These are phyloP conservation scores for Coemansia sp. DNA, from an alignment of 371 early-diverging fungal genomes.

Conservation along the genomic window DNA sequence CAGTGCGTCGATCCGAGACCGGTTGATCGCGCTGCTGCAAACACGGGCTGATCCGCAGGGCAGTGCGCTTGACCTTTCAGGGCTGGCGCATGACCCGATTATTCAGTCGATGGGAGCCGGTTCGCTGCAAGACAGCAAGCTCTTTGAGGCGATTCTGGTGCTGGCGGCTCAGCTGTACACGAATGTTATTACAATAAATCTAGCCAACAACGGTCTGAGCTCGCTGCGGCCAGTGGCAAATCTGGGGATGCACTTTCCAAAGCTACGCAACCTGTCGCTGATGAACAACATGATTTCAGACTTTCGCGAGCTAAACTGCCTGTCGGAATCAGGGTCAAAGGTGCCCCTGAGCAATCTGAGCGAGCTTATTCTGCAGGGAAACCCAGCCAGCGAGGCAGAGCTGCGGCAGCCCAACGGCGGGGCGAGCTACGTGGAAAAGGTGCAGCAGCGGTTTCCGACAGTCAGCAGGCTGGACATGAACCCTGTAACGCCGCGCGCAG, in stretches of 20 bases:
- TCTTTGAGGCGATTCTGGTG: constrained; percentile 46
- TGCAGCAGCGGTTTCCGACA: constrained; percentile 49
- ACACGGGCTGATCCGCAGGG: constrained; percentile 38
- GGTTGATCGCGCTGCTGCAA: constrained; percentile 38
- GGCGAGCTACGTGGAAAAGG: constrained; percentile 36
- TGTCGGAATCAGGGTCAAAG: constrained; percentile 43
- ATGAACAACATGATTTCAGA: constrained; percentile 39
- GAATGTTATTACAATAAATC: constrained; percentile 29
- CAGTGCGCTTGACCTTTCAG: constrained; percentile 38
- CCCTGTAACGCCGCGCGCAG: constrained; percentile 33
- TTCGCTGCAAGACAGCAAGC: constrained; percentile 39
- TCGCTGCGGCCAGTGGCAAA: constrained; percentile 46
- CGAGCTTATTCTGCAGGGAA: constrained; percentile 48
- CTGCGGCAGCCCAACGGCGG: constrained; percentile 39
- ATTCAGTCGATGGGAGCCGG: constrained; percentile 36
- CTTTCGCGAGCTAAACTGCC: constrained; percentile 47
- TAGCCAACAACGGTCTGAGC: constrained; percentile 43
- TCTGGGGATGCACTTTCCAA: constrained; percentile 42
- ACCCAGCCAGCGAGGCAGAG: constrained; percentile 33
- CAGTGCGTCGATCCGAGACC: constrained; percentile 33
- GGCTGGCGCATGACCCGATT: constrained; percentile 33
- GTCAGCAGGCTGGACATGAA: constrained; percentile 49
- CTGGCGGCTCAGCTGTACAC: constrained; percentile 49
- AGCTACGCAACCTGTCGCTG: constrained; percentile 44
- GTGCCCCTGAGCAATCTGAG: constrained; percentile 33